These are phyloP conservation scores for Claviceps digitariae DNA, from an alignment of 2,329 filamentous ascomycete species.

Conservation along the genomic window DNA sequence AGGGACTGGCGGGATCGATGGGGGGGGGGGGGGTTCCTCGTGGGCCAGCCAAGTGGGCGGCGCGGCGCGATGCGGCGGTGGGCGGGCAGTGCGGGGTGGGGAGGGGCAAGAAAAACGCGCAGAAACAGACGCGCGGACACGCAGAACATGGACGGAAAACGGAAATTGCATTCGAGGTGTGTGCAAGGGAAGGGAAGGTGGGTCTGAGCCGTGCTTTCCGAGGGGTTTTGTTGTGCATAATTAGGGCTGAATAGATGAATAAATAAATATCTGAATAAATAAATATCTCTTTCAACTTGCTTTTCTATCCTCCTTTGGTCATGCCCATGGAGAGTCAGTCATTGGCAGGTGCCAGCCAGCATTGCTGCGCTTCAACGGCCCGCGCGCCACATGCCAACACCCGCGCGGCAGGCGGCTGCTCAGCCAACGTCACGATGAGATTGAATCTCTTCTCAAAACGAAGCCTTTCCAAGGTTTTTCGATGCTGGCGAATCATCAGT, in stretches of 20 bases:
- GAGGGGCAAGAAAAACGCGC: neutral
- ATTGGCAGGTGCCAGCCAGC: neutral
- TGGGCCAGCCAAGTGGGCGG: neutral
- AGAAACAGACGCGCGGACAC: neutral
- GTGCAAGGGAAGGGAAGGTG: neutral
- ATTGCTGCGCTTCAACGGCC: neutral
- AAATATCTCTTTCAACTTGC: neutral
- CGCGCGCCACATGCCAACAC: neutral
- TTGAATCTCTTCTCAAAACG: too few relatives aligned
- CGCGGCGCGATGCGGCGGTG: neutral
- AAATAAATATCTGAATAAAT: too few relatives aligned
- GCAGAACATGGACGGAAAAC: neutral
- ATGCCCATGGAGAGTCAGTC: too few relatives aligned
- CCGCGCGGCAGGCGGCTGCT: neutral
- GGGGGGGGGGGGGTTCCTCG: too few relatives aligned
- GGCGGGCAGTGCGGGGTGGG: neutral
- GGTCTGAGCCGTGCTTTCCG: neutral
- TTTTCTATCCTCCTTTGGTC: neutral
- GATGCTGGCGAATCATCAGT: too few relatives aligned
- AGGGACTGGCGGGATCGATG: neutral
- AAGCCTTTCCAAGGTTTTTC: too few relatives aligned
- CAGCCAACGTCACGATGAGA: neutral
- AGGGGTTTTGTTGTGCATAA: too few relatives aligned
- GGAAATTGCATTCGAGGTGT: neutral
- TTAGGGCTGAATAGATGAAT: too few relatives aligned